Conservation (phyloP, 176 grass and related monocot species). For the Chrysopogon serrulatus region DNA sequence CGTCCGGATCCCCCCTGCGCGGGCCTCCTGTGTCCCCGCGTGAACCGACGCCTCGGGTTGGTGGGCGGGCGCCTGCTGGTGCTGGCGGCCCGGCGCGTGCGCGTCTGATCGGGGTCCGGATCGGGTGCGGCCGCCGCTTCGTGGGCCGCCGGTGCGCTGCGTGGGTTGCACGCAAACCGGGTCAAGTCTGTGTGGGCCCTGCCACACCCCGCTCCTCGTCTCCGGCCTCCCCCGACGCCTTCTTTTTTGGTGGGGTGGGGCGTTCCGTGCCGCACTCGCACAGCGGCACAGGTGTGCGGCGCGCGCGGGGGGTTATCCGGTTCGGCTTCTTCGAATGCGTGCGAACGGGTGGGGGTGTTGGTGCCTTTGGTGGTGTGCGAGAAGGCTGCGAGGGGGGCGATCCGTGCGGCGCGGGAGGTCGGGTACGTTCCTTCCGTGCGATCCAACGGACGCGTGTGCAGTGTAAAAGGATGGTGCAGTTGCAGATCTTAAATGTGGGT, state of each 20-base stretch:
- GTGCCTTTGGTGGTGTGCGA: not conserved
- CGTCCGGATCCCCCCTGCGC: slow-evolving; percentile 20
- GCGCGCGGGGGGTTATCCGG: not conserved
- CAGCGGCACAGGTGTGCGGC: not conserved
- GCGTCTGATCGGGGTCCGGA: not conserved
- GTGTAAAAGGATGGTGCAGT: not conserved
- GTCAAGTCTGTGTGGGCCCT: not conserved
- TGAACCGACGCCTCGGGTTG: not conserved
- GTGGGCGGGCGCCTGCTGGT: no score
- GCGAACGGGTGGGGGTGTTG: not conserved
- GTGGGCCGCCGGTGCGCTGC: not conserved
- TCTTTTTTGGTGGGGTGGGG: no score
- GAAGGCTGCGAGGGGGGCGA: not conserved
- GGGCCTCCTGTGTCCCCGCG: not conserved
- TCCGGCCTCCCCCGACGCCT: no score
- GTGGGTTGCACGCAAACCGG: slow-evolving; percentile 21
- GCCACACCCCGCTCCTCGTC: not conserved
- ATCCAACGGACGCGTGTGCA: not conserved
- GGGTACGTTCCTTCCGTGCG: not conserved
- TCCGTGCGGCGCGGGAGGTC: not conserved
- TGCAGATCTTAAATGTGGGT: not conserved
- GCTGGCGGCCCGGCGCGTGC: not conserved
- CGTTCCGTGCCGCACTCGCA: not conserved
- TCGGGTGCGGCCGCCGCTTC: not conserved
- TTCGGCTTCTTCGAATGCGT: not conserved